Conservation (phyloP, 352 stramenopile genomes). For the Globisporangium recalcitrans region DNA sequence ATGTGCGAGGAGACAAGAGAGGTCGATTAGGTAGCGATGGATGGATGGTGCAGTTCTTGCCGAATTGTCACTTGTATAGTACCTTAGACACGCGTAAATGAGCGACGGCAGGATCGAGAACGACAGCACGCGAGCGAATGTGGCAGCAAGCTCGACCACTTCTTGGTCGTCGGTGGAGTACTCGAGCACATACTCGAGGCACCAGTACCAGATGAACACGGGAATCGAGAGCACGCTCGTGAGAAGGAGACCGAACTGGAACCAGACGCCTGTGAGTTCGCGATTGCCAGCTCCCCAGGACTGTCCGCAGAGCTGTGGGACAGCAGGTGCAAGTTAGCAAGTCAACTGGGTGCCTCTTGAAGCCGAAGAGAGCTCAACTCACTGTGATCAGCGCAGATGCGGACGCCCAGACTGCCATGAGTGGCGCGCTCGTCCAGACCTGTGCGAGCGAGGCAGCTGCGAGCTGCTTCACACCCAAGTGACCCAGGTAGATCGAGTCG, state of each 20-base stretch:
- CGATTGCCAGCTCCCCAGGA: slow-evolving; percentile 63
- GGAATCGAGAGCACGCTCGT: slow-evolving; percentile 49
- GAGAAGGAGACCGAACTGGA: slow-evolving; percentile 62
- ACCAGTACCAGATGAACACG: slow-evolving; percentile 72
- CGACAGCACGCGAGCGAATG: slow-evolving; percentile 57
- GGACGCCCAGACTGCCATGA: slow-evolving; percentile 63
- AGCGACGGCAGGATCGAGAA: slow-evolving; percentile 56
- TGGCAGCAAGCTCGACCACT: slow-evolving; percentile 48
- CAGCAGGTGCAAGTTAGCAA: not conserved
- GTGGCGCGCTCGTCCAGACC: slow-evolving; percentile 58
- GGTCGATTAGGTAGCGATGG: not conserved
- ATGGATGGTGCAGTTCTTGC: too few relatives aligned
- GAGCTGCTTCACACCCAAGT: slow-evolving; percentile 68
- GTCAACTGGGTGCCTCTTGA: not conserved
- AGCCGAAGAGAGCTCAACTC: not conserved
- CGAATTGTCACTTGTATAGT: too few relatives aligned
- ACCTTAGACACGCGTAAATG: slow-evolving; percentile 62
- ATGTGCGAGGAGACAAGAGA: not conserved
- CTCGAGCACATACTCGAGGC: slow-evolving; percentile 47
- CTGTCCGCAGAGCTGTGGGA: slow-evolving; percentile 59
- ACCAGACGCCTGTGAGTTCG: slow-evolving; percentile 67
- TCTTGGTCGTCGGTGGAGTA: slow-evolving; percentile 56
- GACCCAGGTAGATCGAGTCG: slow-evolving; percentile 71
- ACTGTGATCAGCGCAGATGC: slow-evolving; percentile 63
- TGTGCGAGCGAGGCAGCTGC: slow-evolving; percentile 64